Base-by-base conservation (phyloP, 208 protist genomes). In the Leishmania major region DNA sequence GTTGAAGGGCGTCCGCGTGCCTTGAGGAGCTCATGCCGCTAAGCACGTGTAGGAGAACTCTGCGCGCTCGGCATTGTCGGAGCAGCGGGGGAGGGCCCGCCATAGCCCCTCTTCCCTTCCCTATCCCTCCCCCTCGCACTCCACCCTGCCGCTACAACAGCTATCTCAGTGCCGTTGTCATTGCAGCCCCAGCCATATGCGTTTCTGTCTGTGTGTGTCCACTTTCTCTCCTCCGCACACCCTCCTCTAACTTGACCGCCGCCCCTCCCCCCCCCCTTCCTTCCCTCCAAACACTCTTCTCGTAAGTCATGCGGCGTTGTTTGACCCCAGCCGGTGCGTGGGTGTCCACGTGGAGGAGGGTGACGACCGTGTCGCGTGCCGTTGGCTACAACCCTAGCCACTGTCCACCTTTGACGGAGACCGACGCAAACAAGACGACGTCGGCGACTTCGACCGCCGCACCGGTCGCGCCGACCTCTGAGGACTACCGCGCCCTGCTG, bases 401-500 rank as follows among this genome's bases (percentile, higher is more conserved):
- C 45, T 17, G 35, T 19, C 22, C 70, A 47, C 43, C 25, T 49
- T 74, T 15, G 70, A 55, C 70, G 43, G 45, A 17, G 0, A 31
- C 43, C 8, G 43, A 22, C 40, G 22, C 13, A 15, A 72, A 49
- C 45, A 47, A 74, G 43, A 8, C 70, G 45, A 40, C 70, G 2
- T 35, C 40, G 25, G 43, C 2, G 70, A 5, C 45, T 28, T 74
- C 70, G 28, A 43, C 31, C n/a, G 62, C 49, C 28, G 49, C 72
- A 60, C 19, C 72, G 13, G 51, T 28, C 51, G 49, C 72, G 13
- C 84, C 87, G 13, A 67, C 79, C 19, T 37, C 72, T 3, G 87
- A 90, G 73, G 93, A 95, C 72, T 96, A 96, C 79, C 86, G 92
- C 4, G 93, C 95, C 5, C 77, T 97, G 31, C 75, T 96, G 49